Evolutionary conservation across 192 early-diverging fungal species (phyloP), one percentile per base, ranked within the genome.

Genomic region (Podila epigama): DNA sequence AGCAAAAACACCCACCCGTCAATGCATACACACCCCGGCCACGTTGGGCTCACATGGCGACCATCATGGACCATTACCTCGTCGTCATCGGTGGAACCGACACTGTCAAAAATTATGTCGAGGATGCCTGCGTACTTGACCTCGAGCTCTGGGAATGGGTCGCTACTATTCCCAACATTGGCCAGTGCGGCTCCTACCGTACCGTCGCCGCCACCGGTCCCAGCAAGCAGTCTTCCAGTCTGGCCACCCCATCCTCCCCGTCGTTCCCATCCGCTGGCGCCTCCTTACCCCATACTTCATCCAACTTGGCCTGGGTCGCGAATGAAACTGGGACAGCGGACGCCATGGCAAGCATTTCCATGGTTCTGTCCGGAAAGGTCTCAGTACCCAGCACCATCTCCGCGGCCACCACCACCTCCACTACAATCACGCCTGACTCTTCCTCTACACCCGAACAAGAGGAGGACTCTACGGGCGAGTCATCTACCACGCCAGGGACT

Each of bases 81-180:
- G 51, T 64, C 15, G 51, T 64, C 34, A 52, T 64, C 20, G 62
- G 62, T 29, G 62, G 62, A 2, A 64, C 62, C 4, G 62, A 64
- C 13, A 54, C 62, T 1, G 29, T 28, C 16, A 64, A 64, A n/a
- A 50, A 27, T 8, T 64, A 64, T 54, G 36, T 64, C 28, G 62
- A 64, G 37, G 62, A 64, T 29, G 62, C 62, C 37, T 64, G 62
- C 39, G 62, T 64, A 5, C 51, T 64, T 0, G 62, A 64, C 62
- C 35, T 64, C 20, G 48, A 64, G 33, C 52, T 50, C 22, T 64
- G 62, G 62, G 62, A 64, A 28, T 64, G 62, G 62, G 62, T 64
- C 35, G 35, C 62, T 5, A 52, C 51, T 15, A 39, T 64, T 9
- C 62, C 40, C n/a, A 39, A 34, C 13, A 64, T 64, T 54, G 62